These are phyloP conservation scores for Colletotrichum trifolii DNA, from an alignment of 2,329 filamentous ascomycete species.

Conservation along the genomic window DNA sequence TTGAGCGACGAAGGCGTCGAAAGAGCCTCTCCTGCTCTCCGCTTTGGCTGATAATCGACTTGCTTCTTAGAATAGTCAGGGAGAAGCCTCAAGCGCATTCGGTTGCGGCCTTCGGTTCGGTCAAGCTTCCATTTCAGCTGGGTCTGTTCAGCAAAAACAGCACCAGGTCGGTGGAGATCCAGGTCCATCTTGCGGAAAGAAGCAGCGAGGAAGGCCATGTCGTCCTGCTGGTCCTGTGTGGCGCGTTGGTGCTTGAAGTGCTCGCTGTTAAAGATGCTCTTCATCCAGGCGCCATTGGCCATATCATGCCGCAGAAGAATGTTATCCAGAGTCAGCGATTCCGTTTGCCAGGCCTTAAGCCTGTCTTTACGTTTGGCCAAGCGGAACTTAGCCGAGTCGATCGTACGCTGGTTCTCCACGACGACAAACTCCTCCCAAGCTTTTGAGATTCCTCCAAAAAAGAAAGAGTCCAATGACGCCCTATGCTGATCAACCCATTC, in stretches of 20 bases:
- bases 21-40: constrained; percentile 56
- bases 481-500: constrained; percentile 88
- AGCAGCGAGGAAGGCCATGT: constrained; percentile 79
- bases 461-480: constrained; percentile 81
- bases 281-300: constrained; percentile 90
- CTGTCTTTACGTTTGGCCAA: constrained; percentile 83
- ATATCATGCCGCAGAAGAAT: constrained; percentile 84
- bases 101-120: constrained; percentile 92
- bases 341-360: constrained; percentile 81
- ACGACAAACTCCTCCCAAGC: constrained; percentile 90
- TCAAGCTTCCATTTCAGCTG: constrained; percentile 89
- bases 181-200: constrained; percentile 83
- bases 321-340: constrained; percentile 76
- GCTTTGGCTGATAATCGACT: constrained; percentile 86
- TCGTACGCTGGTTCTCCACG: constrained; percentile 82
- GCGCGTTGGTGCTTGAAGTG: constrained; percentile 90
- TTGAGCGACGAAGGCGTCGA: constrained; percentile 34
- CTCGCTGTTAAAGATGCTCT: constrained; percentile 93
- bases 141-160: constrained; percentile 76
- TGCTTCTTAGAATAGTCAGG: constrained; percentile 77
- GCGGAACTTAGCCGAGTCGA: constrained; percentile 78
- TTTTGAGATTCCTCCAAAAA: constrained; percentile 83
- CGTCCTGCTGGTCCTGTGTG: constrained; percentile 93
- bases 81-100: constrained; percentile 90
- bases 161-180: constrained; percentile 82